Percentiles rank a stretch among this genome's conserved stretches.
These are phyloP conservation scores for Ustilago nuda DNA, from an alignment of 1,284 basidiomycete species.

Conservation along the genomic window DNA sequence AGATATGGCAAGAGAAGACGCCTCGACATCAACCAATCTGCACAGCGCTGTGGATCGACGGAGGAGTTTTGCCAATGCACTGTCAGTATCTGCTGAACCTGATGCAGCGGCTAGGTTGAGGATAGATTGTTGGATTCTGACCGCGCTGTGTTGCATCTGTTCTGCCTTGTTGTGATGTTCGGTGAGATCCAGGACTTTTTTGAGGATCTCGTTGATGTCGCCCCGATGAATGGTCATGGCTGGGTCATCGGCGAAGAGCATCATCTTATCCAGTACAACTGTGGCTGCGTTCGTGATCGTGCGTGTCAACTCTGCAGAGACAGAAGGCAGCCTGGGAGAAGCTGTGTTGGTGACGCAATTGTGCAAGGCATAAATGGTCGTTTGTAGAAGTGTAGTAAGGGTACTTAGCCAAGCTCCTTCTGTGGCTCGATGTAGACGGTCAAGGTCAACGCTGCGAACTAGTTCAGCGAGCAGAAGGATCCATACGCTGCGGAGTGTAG, in stretches of 20 bases:
- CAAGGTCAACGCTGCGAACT: conserved; percentile 28
- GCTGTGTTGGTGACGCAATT: conserved; percentile 9
- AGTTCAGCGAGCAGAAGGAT: conserved; percentile 25
- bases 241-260: conserved; percentile 14
- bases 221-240: neutral
- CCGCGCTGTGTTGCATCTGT: neutral
- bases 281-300: conserved; percentile 26
- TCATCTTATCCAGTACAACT: conserved; percentile 13
- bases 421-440: conserved; percentile 37
- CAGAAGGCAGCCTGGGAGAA: neutral
- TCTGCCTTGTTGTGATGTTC: neutral
- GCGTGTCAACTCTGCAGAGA: conserved; percentile 12
- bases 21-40: conserved; percentile 21
- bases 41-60: conserved; percentile 18
- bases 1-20: conserved; percentile 10
- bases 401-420: conserved; percentile 27
- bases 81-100: neutral
- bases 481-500: conserved; percentile 20
- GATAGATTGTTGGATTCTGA: conserved; percentile 14
- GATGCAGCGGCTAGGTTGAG: neutral
- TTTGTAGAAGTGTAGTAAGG: conserved; percentile 17
- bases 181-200: conserved; percentile 9
- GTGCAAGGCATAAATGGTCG: conserved; percentile 24
- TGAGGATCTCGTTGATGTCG: conserved; percentile 9
- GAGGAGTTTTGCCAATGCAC: conserved; percentile 15